Conservation (phyloP, 139 green algal genomes). For the Tetraselmis chui region DNA sequence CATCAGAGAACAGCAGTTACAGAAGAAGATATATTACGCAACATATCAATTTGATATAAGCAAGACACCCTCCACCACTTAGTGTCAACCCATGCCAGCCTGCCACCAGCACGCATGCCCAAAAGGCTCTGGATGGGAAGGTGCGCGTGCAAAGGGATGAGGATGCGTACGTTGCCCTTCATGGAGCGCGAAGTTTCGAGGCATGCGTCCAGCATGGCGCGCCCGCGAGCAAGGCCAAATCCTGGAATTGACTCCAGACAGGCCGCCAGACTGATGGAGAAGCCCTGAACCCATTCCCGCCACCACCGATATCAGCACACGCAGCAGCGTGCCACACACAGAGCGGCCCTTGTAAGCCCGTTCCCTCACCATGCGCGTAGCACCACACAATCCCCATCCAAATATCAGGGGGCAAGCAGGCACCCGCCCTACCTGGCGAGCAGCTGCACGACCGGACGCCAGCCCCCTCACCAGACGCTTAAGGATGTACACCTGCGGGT, state of each 20-base stretch:
- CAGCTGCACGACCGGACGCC: conserved; percentile 48
- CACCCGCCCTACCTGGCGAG: conserved; percentile 48
- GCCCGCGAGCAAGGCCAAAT: background rate
- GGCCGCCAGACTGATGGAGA: conserved; percentile 35
- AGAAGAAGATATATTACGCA: too few species aligned
- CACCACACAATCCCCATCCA: too few species aligned
- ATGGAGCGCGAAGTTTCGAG: conserved; percentile 36
- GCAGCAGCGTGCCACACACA: too few species aligned
- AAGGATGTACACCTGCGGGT: conserved; percentile 51
- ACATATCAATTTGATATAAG: too few species aligned
- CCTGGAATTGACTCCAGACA: background rate
- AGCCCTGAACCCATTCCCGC: conserved; percentile 43
- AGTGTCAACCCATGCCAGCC: too few species aligned
- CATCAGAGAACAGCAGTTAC: too few species aligned
- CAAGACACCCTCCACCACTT: too few species aligned
- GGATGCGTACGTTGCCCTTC: conserved; percentile 20
- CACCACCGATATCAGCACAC: too few species aligned
- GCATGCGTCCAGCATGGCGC: conserved; percentile 36
- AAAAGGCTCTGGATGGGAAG: background rate
- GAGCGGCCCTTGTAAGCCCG: too few species aligned
- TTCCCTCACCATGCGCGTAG: too few species aligned
- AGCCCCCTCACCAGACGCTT: conserved; percentile 63
- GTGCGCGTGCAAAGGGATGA: background rate
- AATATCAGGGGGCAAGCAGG: too few species aligned
- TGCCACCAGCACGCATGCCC: background rate